Evolutionary conservation across 2,329 filamentous ascomycete genomes (phyloP).

Genomic region (Coleophoma cylindrospora): DNA sequence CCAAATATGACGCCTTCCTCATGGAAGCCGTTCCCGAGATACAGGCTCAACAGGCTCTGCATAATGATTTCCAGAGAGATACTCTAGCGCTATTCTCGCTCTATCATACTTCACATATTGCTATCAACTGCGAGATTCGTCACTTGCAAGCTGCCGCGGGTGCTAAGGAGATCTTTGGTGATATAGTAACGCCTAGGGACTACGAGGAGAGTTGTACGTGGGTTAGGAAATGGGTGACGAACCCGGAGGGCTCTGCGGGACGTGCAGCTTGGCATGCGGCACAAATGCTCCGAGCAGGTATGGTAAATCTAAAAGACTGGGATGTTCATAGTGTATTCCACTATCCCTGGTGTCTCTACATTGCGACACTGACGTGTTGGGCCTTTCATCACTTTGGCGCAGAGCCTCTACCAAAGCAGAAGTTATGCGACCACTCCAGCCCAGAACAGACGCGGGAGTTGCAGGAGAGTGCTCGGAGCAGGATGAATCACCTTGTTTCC

Average conservation of each 20-base stretch:
- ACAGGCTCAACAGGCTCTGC: not conserved
- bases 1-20: not conserved
- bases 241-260: not conserved
- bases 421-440: not conserved
- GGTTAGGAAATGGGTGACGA: not conserved
- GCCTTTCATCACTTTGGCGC: not conserved
- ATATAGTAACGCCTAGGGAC: not conserved
- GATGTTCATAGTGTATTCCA: not conserved
- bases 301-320: not conserved
- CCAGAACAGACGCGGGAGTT: not conserved
- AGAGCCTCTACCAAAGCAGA: not conserved
- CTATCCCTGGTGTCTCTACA: not conserved
- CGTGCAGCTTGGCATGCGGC: not conserved
- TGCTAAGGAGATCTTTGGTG: not conserved
- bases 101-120: not conserved
- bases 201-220: not conserved
- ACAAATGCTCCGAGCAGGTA: not conserved
- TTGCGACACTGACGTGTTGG: not conserved
- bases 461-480: not conserved
- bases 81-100: not conserved
- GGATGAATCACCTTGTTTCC: not conserved
- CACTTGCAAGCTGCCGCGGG: not conserved
- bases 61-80: not conserved
- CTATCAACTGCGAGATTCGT: not conserved
- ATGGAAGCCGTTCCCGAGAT: not conserved